Conservation (phyloP, 176 grass and related monocot species). For the Carex cristatella region DNA sequence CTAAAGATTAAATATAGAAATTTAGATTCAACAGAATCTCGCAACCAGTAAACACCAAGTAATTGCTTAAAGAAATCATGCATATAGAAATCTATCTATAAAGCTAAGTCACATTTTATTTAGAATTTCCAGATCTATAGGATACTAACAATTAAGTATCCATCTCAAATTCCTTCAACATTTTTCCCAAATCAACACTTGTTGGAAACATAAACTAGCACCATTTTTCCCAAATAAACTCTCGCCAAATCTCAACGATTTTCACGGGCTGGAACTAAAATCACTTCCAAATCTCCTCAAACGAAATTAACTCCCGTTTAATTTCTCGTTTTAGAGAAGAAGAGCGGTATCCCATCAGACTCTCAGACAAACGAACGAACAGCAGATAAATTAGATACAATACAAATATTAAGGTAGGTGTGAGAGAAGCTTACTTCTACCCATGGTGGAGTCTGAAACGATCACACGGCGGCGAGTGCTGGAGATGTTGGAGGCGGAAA, state of each 20-base stretch:
- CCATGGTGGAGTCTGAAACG: neutral
- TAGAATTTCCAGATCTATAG: neutral
- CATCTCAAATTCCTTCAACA: neutral
- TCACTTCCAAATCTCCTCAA: too few relatives aligned
- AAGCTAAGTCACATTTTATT: neutral
- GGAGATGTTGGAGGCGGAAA: neutral
- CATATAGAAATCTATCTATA: neutral
- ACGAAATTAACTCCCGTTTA: too few relatives aligned
- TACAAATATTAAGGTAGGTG: neutral
- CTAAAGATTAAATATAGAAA: neutral
- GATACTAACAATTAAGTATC: neutral
- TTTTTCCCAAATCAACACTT: too few relatives aligned
- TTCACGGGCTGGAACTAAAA: too few relatives aligned
- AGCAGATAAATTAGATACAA: neutral
- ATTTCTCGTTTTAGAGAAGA: too few relatives aligned
- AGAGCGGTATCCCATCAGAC: too few relatives aligned
- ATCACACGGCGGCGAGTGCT: neutral
- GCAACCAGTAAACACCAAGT: neutral
- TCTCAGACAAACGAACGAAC: neutral
- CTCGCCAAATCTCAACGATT: too few relatives aligned
- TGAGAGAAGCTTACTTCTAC: slow-evolving; percentile 11
- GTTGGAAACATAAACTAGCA: too few relatives aligned
- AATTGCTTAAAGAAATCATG: neutral
- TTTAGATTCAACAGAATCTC: neutral
- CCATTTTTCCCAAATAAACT: too few relatives aligned